A percentile compares a stretch with the other conserved stretches of the same genome.
phyloP scores from a whole-genome alignment of 345 rosid genomes.

The Salix caprea region DNA sequence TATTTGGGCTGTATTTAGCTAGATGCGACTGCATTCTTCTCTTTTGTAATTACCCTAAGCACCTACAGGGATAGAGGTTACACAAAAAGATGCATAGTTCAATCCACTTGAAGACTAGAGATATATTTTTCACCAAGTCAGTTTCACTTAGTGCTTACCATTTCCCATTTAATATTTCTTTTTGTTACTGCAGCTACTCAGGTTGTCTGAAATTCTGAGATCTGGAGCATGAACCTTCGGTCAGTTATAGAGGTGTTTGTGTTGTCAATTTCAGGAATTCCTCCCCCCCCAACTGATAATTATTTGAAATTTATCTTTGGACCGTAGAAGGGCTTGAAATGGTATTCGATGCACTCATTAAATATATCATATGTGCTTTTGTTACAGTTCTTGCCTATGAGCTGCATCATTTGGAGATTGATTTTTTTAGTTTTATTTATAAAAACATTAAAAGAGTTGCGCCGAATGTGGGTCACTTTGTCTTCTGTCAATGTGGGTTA shows the following conservation, averaged over 20 bases:
- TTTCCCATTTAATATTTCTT: background rate
- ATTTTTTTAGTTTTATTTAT: no score
- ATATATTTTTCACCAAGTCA: background rate
- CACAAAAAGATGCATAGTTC: background rate
- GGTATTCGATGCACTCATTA: background rate
- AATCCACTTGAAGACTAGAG: background rate
- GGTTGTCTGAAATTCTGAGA: background rate
- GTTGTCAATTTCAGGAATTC: background rate
- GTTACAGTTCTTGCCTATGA: background rate
- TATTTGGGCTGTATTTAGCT: background rate
- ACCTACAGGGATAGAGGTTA: background rate
- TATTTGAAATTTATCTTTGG: background rate
- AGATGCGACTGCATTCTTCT: background rate
- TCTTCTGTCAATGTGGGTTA: no score
- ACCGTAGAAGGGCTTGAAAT: background rate
- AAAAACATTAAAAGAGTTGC: no score
- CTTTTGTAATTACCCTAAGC: background rate
- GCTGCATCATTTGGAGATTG: background rate
- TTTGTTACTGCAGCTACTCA: conserved; percentile 15
- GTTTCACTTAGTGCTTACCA: background rate
- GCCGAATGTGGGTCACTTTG: no score
- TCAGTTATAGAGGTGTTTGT: background rate
- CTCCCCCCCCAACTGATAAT: background rate
- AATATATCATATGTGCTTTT: background rate
- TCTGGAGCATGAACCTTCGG: background rate